These are phyloP conservation scores for Penicillium ochrochloron DNA, from an alignment of 495 filamentous ascomycete genomes.

Conservation along the genomic window DNA sequence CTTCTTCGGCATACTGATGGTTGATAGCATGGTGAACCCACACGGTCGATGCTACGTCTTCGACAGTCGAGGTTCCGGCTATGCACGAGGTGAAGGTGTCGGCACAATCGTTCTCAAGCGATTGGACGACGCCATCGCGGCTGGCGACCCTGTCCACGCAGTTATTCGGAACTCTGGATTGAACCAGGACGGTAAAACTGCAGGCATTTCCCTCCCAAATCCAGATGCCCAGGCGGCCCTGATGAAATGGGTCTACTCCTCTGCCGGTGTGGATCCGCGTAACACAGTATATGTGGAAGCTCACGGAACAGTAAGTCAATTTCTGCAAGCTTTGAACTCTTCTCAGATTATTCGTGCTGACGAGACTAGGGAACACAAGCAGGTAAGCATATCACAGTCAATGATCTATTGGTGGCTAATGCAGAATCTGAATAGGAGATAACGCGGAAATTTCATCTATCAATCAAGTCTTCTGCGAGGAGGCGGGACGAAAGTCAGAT, in stretches of 20 bases:
- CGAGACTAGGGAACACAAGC: not conserved
- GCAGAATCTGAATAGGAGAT: not conserved
- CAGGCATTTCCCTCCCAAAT: slow-evolving; percentile 36
- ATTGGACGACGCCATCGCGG: slow-evolving; percentile 30
- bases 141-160: slow-evolving; percentile 35
- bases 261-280: slow-evolving; percentile 24
- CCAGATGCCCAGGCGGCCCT: slow-evolving; percentile 11
- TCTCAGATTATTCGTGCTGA: not conserved
- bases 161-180: slow-evolving; percentile 34
- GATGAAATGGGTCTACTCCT: slow-evolving; percentile 31
- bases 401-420: not conserved
- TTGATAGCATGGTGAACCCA: slow-evolving; percentile 7
- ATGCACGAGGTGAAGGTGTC: slow-evolving; percentile 59
- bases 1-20: slow-evolving; percentile 9
- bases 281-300: slow-evolving; percentile 43
- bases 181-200: slow-evolving; percentile 57
- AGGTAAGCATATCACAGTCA: not conserved
- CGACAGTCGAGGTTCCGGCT: slow-evolving; percentile 28
- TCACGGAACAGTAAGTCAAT: slow-evolving; percentile 4
- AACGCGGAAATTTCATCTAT: slow-evolving; percentile 9
- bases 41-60: slow-evolving; percentile 15
- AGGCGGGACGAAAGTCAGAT: slow-evolving; percentile 2
- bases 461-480: slow-evolving; percentile 7
- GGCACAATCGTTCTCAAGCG: slow-evolving; percentile 36
- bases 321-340: not conserved